Conservation (phyloP, 2,329 filamentous ascomycete species). For the Fusarium praegraminearum region DNA sequence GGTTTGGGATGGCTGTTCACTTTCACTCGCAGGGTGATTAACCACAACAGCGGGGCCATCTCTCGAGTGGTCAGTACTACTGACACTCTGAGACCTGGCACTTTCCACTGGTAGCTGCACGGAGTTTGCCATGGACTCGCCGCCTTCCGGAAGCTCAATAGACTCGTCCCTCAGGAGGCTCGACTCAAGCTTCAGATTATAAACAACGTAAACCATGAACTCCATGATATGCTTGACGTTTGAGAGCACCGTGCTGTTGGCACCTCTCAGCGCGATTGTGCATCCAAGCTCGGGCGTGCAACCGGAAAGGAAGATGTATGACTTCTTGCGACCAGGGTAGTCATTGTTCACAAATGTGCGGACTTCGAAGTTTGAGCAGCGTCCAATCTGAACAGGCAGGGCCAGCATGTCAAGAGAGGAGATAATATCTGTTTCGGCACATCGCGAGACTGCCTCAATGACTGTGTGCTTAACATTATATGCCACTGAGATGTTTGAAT, state of each 20-base stretch:
- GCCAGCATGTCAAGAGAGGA: conserved; percentile 95
- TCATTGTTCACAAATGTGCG: conserved; percentile 91
- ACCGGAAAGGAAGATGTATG: conserved; percentile 94
- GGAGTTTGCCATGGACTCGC: conserved; percentile 57
- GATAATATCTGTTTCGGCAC: conserved; percentile 90
- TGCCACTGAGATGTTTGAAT: conserved; percentile 90
- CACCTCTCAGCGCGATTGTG: conserved; percentile 91
- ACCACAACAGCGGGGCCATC: conserved; percentile 50
- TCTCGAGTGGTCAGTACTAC: conserved; percentile 47
- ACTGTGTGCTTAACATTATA: conserved; percentile 98
- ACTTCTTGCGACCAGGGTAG: conserved; percentile 83
- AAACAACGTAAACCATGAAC: conserved; percentile 99
- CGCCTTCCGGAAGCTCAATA: conserved; percentile 79
- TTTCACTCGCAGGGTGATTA: conserved; percentile 54
- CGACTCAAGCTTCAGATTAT: conserved; percentile 95
- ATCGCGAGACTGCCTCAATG: conserved; percentile 92
- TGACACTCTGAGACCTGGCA: conserved; percentile 51
- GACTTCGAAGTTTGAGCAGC: conserved; percentile 89
- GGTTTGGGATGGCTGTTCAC: conserved; percentile 53
- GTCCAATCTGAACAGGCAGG: conserved; percentile 76
- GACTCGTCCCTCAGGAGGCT: conserved; percentile 94
- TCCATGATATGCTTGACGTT: conserved; percentile 94
- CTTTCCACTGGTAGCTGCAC: conserved; percentile 57
- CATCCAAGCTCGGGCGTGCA: conserved; percentile 91
- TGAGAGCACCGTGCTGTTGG: conserved; percentile 75